Evolutionary conservation across 306 rosid species (phyloP), one percentile per base, ranked within the genome.

Genomic region (Arachis stenosperma): DNA sequence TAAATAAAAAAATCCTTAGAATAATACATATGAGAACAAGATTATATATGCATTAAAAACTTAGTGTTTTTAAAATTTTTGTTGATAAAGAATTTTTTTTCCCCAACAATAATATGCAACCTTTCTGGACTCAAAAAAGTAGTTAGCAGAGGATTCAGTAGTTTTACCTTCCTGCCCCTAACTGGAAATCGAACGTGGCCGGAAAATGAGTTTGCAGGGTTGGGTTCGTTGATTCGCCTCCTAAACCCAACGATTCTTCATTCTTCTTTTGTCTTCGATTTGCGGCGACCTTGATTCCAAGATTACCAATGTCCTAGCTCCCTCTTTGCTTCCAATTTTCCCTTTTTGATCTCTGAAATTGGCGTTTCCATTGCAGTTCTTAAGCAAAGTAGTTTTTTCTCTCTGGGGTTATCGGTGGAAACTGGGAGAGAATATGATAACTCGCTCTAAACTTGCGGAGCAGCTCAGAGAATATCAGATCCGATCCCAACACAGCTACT

Each of bases 391-490:
- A 6, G 46, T 42, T 6, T 42, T 6, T 46, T 6, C 3, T 46
- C 9, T 46, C 4, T 46, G 8, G 46, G 27, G 27, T 22, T 42
- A 6, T 8, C 9, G 13, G 9, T 46, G 3, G 51, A 11, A 2
- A 8, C 8, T 46, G 9, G n/a, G 2, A 22, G 29, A 13, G 57
- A 83, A 81, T 71, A 82, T 86, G 90, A 81, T 84, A 81, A 84
- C 86, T 8, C 82, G 84, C 30, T 87, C 96, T 41, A 78, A 86
- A 81, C 85, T 88, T 56, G 90, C 69, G 14, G 89, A 90, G 77
- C 92, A 90, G 84, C 89, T 90, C 82, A 77, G 87, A 79, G 93
- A 84, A 46, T 81, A 84, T 71, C 96, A 86, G 85, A 80, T 85
- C 85, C 87, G 86, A 66, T 85, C 86, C 64, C 89, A 87, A 72